Conservation (phyloP, 2,329 filamentous ascomycete genomes). For the Fusarium sp. region DNA sequence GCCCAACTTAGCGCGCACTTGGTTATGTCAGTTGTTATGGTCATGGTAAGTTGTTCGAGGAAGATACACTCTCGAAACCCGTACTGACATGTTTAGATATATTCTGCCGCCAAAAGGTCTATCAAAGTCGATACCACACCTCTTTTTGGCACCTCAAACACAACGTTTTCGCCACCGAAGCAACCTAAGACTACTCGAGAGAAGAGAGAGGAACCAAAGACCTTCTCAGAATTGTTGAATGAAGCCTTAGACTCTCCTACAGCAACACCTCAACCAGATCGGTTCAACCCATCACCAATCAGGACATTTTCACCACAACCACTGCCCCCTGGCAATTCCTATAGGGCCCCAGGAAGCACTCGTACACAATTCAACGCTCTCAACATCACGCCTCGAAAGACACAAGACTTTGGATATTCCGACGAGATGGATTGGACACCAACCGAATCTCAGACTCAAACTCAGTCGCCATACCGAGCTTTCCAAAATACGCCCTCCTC, state of each 20-base stretch:
- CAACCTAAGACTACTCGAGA: constrained; percentile 29
- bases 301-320: constrained; percentile 28
- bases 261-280: constrained; percentile 13
- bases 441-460: constrained; percentile 56
- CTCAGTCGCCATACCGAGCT: constrained; percentile 54
- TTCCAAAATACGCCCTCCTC: constrained; percentile 57
- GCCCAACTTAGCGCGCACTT: constrained; percentile 62
- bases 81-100: constrained; percentile 51
- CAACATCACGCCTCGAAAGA: constrained; percentile 23
- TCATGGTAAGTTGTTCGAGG: constrained; percentile 56
- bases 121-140: constrained; percentile 66
- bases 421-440: constrained; percentile 81
- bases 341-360: constrained; percentile 9
- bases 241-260: constrained; percentile 45
- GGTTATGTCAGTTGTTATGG: constrained; percentile 60
- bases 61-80: accelerated
- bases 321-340: constrained; percentile 24
- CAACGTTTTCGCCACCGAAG: constrained; percentile 38
- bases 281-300: constrained; percentile 18
- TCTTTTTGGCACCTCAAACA: constrained; percentile 52
- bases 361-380: constrained; percentile 19
- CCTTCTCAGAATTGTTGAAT: constrained; percentile 53
- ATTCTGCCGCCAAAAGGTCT: constrained; percentile 52
- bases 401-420: constrained; percentile 47
- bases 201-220: constrained; percentile 48